Base-by-base conservation (phyloP, 75 land plant genomes). In the Larix kaempferi region DNA sequence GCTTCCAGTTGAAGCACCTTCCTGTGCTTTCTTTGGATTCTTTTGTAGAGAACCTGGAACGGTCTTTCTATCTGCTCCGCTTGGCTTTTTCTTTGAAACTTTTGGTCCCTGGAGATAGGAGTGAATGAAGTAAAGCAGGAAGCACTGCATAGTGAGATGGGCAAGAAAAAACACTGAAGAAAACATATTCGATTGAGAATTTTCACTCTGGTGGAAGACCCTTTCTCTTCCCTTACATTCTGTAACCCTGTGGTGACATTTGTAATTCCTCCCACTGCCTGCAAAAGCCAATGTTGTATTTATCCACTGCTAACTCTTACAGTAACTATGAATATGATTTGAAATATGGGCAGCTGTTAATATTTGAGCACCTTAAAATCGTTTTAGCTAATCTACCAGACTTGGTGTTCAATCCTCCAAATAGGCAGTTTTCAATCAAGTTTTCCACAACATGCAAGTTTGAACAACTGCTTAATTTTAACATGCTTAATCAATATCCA, bases 41-140 rank as follows among this genome's bases (percentile, higher is more conserved):
- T 67, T 33, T 33, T 64, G 33, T 8, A 39, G 23, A 69, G 22
- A 69, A 41, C 21, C 11, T n/a, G 52, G 49, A 44, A 39, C 41
- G 6, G 23, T 22, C 35, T 69, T 69, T 44, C 37, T 41, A 69
- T 69, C 69, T 65, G 21, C 17, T 65, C 35, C 72, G 17, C 52
- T 21, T 35, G 41, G 52, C 22, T 69, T 69, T 69, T 69, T 39
- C 72, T 69, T 69, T 69, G 72, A 41, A 21, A 69, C 52, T 12
- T 69, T 69, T 0, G 7, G 11, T 6, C 72, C 72, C 49, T 69
- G 52, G 21, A 37, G 6, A n/a, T 8, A 69, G 17, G 17, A 7
- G 21, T 67, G 33, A 67, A 67, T 67, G 21, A 67, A 5, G 15
- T 65, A 16, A 65, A 6, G 17, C 21, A 37, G 21, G 11, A 41